Evolutionary conservation across 2,329 filamentous ascomycete genomes (phyloP).

Genomic region (Moelleriella libera): DNA sequence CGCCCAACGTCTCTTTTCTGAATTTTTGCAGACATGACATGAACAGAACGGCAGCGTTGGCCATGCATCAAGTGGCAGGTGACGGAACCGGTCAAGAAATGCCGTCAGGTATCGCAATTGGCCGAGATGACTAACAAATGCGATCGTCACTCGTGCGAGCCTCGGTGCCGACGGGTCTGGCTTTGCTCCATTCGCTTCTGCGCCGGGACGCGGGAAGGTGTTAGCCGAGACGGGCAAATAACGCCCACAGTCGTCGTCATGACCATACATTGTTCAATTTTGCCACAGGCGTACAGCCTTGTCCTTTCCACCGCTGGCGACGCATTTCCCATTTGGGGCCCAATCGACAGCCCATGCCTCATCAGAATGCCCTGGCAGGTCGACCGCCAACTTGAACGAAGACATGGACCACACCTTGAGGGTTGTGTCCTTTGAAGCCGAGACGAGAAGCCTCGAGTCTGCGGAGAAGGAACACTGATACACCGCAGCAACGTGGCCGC

Average conservation of each 20-base stretch:
- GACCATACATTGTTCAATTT: slow-evolving; percentile 25
- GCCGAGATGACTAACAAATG: too few relatives aligned
- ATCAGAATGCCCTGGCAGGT: slow-evolving; percentile 81
- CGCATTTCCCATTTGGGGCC: slow-evolving; percentile 79
- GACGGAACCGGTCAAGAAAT: neutral
- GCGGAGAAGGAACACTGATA: slow-evolving; percentile 90
- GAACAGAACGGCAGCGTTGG: neutral
- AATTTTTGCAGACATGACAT: neutral
- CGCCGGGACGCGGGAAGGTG: neutral
- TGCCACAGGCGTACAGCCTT: slow-evolving; percentile 60
- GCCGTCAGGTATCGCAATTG: neutral
- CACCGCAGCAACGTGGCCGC: slow-evolving; percentile 79
- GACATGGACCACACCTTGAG: slow-evolving; percentile 90
- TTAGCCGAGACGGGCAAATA: neutral
- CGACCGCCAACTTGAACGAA: slow-evolving; percentile 63
- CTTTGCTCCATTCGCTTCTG: too few relatives aligned
- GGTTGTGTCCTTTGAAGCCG: slow-evolving; percentile 81
- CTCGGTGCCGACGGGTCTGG: too few relatives aligned
- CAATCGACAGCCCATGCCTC: slow-evolving; percentile 93
- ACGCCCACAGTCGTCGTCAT: neutral
- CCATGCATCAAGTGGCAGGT: neutral
- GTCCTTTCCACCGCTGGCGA: slow-evolving; percentile 87
- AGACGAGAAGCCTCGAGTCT: slow-evolving; percentile 79
- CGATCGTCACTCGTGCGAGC: too few relatives aligned
- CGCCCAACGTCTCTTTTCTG: neutral